Evolutionary conservation across 2,329 filamentous ascomycete species (phyloP).

Genomic region (Penicillium nordicum): DNA sequence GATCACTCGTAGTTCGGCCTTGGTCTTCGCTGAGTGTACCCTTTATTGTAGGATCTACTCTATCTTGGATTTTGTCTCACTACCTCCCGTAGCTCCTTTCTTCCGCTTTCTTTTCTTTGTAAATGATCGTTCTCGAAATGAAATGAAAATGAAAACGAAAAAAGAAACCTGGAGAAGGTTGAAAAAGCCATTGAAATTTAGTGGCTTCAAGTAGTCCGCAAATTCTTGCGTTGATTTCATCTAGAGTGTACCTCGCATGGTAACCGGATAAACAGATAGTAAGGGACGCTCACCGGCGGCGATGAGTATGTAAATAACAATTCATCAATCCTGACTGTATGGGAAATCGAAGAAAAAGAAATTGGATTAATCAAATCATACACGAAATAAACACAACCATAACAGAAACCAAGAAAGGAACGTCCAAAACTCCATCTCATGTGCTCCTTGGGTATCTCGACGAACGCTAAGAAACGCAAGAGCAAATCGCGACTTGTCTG

Average conservation of each 20-base stretch:
- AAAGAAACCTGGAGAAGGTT: neutral
- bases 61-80: neutral
- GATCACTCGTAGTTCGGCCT: neutral
- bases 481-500: neutral
- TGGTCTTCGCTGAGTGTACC: neutral
- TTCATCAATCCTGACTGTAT: neutral
- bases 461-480: neutral
- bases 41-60: neutral
- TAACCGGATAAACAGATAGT: neutral
- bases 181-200: no score
- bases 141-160: neutral
- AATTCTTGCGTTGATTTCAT: neutral
- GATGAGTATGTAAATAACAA: no score
- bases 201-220: neutral
- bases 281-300: no score
- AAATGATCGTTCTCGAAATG: neutral
- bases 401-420: neutral
- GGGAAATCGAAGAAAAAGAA: neutral
- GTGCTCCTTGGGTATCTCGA: neutral
- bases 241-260: neutral
- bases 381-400: neutral
- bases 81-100: neutral
- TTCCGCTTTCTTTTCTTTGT: neutral
- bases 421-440: neutral
- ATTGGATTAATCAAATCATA: constrained; percentile 33